Evolutionary conservation across 176 grass and related monocot genomes (phyloP), one percentile per base, ranked within the genome.

Genomic region (Cenchrus americanus): DNA sequence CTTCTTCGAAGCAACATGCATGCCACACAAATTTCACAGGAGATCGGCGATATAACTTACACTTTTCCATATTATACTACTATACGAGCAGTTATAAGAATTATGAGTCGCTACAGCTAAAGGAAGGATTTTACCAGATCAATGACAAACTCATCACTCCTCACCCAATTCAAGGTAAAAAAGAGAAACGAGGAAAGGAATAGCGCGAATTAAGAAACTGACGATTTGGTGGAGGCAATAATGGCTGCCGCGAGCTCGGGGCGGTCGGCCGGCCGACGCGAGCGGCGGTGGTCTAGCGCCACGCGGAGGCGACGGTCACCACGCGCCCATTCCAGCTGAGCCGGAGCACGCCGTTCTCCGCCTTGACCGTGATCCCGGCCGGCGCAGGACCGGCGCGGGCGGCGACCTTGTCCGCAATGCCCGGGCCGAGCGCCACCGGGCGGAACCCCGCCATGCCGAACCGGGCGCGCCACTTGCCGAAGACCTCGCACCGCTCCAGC

Each of bases 401-500:
- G 13, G 69, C 8, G 52, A 97, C 91, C 82, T 80, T 85, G 17
- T 94, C 83, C 1, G 82, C 85, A 65, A 94, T 82, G 80, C 73
- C 47, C 26, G 85, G 6, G 8, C 41, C 57, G 54, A 94, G 83
- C 66, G 89, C 47, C 75, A 90, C 67, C 8, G 84, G 85, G 0
- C 77, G 59, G 83, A 97, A 88, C 14, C 94, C 94, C 3, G 94
- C 94, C 94, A 97, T 97, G 82, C 89, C 86, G 84, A 97, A 88
- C 70, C 94, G 60, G 23, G 94, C 85, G 49, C 92, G 92, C 92
- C 94, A 97, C 69, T 97, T 97, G 51, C 94, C 92, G 84, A 88
- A 89, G 7, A 97, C 83, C 87, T 94, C 94, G 87, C 92, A 97
- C 43, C 94, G 92, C 80, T 97, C 92, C 14, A 97, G 75, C 82